A percentile compares a stretch with the other conserved stretches of the same genome.
Evolutionary conservation across 805 yeast genomes (phyloP).

Genomic region (Yarrowia sp.): DNA sequence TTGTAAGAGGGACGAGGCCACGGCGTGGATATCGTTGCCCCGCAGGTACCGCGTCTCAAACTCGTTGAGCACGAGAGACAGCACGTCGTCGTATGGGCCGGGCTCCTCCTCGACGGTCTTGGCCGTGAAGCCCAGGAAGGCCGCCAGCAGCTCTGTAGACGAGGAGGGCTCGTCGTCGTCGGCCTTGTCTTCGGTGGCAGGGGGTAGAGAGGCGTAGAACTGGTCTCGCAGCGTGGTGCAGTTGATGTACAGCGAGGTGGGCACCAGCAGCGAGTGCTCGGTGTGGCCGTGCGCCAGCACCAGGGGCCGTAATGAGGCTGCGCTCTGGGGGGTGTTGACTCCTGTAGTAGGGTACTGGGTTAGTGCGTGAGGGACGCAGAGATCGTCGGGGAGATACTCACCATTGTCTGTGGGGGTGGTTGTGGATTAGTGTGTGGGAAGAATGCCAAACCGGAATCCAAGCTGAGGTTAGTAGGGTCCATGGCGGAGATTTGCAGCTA

Average conservation of each 20-base stretch:
- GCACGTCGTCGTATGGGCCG: conserved; percentile 66
- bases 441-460: conserved; percentile 16
- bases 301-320: conserved; percentile 70
- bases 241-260: conserved; percentile 72
- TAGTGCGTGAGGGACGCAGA: not conserved
- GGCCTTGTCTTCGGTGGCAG: conserved; percentile 80
- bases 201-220: conserved; percentile 68
- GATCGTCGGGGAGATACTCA: not conserved
- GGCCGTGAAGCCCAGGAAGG: conserved; percentile 64
- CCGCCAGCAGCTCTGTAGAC: conserved; percentile 78
- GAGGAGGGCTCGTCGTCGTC: conserved; percentile 86
- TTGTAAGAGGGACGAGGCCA: conserved; percentile 66
- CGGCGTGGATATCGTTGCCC: conserved; percentile 80
- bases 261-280: conserved; percentile 85
- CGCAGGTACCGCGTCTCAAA: conserved; percentile 77
- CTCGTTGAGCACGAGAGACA: conserved; percentile 69
- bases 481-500: not conserved
- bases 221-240: conserved; percentile 87
- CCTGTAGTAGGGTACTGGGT: conserved; percentile 40
- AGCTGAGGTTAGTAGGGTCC: conserved; percentile 17
- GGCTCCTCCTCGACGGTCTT: conserved; percentile 41
- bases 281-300: conserved; percentile 79
- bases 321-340: conserved; percentile 45
- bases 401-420: conserved; percentile 6
- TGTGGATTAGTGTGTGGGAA: conserved; percentile 13